Base-by-base conservation (phyloP, 176 grass and related monocot species). In the Zizania latifolia region DNA sequence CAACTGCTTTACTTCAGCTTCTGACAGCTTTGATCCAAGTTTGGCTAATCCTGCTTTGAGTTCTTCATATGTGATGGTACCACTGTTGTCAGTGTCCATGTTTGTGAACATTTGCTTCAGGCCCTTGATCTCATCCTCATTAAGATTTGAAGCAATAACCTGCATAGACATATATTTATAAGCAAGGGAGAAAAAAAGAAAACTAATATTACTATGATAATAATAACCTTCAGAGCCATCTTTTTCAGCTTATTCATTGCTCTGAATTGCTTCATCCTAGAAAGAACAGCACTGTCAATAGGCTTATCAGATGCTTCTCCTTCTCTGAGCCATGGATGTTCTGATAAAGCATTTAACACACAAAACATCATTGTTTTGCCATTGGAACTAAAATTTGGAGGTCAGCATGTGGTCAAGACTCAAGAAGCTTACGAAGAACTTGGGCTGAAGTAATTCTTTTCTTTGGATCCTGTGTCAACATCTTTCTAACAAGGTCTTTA, bases 221-320 rank as follows among this genome's bases (percentile, higher is more conserved):
- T 38, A 75, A 74, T 61, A 58, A 97, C 96, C 91, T 99, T 99
- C 26, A 99, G 77, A 72, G 96, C 96, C 96, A 99, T 92, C 80
- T 99, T 94, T 88, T 99, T 99, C 38, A 99, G 87, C 70, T 99
- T 99, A 83, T 99, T 99, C 91, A 94, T 94, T 76, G 96, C 96
- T 88, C 92, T 99, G 76, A 99, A 94, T 71, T 99, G 96, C 53
- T 99, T 99, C 96, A 99, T 99, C 79, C 96, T 99, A 63, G 92
- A 92, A 86, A 99, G 96, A 77, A 99, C 96, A 38, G 92, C 96
- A 67, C 87, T 99, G 60, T 94, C 92, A 4, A 99, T 92, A 68
- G 96, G 96, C 57, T 99, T 99, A 62, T 99, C 91, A 63, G 96
- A 99, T 77, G 96, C 92, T 4, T 90, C 81, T 72, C 94, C 96